Evolutionary conservation across 352 stramenopile genomes (phyloP).

Genomic region (Phytophthora macrochlamydospora): DNA sequence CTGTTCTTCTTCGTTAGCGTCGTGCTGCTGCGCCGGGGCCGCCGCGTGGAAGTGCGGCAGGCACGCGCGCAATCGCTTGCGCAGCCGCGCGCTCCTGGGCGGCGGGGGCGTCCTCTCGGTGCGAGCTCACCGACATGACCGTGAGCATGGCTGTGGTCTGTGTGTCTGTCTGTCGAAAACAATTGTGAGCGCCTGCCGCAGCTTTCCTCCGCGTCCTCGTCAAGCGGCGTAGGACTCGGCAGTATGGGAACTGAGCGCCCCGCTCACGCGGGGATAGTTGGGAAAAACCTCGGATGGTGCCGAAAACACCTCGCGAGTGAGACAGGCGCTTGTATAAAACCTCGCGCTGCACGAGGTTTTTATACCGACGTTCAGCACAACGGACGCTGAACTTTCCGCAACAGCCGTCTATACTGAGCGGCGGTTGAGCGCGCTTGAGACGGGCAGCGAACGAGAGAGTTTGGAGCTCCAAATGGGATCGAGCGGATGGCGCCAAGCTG

Average conservation of each 20-base stretch:
- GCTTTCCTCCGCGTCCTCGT: constrained; percentile 5
- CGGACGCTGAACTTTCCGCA: neutral
- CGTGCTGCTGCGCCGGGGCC: neutral
- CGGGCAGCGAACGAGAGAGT: neutral
- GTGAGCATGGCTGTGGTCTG: constrained; percentile 11
- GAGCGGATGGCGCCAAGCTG: too few relatives aligned
- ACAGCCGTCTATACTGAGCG: too few relatives aligned
- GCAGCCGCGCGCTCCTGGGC: constrained; percentile 25
- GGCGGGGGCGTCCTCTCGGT: neutral
- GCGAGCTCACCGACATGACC: constrained; percentile 28
- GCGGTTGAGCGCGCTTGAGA: neutral
- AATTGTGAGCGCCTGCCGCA: constrained; percentile 33
- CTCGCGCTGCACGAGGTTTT: neutral
- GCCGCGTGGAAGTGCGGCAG: constrained; percentile 29
- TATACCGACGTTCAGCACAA: too few relatives aligned
- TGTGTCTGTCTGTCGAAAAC: constrained; percentile 10
- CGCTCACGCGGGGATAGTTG: constrained; percentile 29
- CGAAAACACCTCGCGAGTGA: constrained; percentile 14
- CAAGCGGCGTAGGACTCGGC: too few relatives aligned
- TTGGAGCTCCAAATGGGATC: too few relatives aligned
- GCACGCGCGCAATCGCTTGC: constrained; percentile 34
- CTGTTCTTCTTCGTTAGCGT: constrained; percentile 1
- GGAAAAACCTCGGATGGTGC: constrained; percentile 22
- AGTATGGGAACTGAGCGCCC: constrained; percentile 10
- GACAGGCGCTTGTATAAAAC: constrained; percentile 2